Base-by-base conservation (phyloP, 257 asterid genomes). In the Verbascum thapsus region DNA sequence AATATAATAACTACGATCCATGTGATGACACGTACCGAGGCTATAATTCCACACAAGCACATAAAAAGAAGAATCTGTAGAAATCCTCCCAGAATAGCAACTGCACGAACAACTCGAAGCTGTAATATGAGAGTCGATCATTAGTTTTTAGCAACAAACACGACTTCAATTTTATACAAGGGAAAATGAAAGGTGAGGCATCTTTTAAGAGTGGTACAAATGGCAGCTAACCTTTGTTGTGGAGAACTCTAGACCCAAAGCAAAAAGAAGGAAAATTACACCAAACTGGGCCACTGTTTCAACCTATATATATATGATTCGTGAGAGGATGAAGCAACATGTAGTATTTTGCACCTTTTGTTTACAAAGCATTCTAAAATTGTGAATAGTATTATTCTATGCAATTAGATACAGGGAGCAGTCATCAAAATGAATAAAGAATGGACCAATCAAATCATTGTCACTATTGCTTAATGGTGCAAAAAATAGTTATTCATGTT, bases 261-360 rank as follows among this genome's bases (percentile, higher is more conserved):
- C 99, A 74, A 94, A 94, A 52, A 94, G 96, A 75, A 94, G 98
- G 76, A 94, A 94, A 72, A 94, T 88, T 7, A 90, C 97, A 78
- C 99, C 99, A 81, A 94, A 94, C 78, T 94, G 99, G 53, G 99
- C 99, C 72, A 94, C 97, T 49, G 99, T 94, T 83, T 94, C 99
- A 66, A 94, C 99, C 99, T 94, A 72, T 35, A 76, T 32, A 66
- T 64, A 80, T 64, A 80, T 47, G 66, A 63, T 50, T 55, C 40
- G 48, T 61, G 68, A 54, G 19, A 62, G 58, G 61, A 53, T 52
- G 67, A 49, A 63, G 39, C 13, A 67, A 70, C 37, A 8, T 6
- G 17, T 22, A 26, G 20, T 44, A 53, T 45, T 52, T 52, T 45
- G 57, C 8, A 16, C 45, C 39, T 19, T 53, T 69, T 47, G 34